Evolutionary conservation across 2,329 filamentous ascomycete genomes (phyloP).

Genomic region (Apiospora saccharicola): DNA sequence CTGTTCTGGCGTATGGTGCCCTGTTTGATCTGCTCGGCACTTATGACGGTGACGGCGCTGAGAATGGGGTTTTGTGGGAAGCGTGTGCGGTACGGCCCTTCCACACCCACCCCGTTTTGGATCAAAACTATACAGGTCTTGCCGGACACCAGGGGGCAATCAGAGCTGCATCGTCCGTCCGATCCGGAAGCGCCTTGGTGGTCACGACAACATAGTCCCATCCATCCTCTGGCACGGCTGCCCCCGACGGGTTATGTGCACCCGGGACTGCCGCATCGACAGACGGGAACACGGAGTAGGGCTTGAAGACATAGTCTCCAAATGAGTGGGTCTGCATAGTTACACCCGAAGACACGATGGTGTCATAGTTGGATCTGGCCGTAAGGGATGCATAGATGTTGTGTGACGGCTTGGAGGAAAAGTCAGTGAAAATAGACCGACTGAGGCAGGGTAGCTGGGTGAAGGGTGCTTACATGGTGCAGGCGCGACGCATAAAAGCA

Average conservation of each 20-base stretch:
- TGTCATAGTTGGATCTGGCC: constrained; percentile 76
- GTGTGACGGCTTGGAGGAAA: constrained; percentile 48
- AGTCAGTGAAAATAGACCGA: neutral
- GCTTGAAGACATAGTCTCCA: constrained; percentile 70
- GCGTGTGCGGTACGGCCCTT: constrained; percentile 68
- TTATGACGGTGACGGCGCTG: constrained; percentile 74
- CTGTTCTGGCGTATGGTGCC: constrained; percentile 74
- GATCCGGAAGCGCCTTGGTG: constrained; percentile 74
- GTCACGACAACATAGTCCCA: constrained; percentile 76
- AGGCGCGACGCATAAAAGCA: constrained; percentile 76
- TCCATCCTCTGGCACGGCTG: neutral
- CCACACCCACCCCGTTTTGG: constrained; percentile 76
- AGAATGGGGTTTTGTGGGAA: constrained; percentile 69
- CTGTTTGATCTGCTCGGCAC: constrained; percentile 69
- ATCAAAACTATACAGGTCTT: constrained; percentile 69
- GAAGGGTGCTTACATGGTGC: constrained; percentile 56
- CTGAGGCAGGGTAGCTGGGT: constrained; percentile 7
- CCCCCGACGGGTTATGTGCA: constrained; percentile 24
- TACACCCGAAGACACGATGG: constrained; percentile 68
- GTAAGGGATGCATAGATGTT: constrained; percentile 71
- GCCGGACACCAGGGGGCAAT: constrained; percentile 64
- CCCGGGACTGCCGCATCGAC: constrained; percentile 59
- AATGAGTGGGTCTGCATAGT: constrained; percentile 70
- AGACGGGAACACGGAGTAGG: constrained; percentile 68
- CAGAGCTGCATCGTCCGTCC: constrained; percentile 65